Evolutionary conservation across 148 eudicot species (phyloP).

Genomic region (Rhododendron mucronatum): DNA sequence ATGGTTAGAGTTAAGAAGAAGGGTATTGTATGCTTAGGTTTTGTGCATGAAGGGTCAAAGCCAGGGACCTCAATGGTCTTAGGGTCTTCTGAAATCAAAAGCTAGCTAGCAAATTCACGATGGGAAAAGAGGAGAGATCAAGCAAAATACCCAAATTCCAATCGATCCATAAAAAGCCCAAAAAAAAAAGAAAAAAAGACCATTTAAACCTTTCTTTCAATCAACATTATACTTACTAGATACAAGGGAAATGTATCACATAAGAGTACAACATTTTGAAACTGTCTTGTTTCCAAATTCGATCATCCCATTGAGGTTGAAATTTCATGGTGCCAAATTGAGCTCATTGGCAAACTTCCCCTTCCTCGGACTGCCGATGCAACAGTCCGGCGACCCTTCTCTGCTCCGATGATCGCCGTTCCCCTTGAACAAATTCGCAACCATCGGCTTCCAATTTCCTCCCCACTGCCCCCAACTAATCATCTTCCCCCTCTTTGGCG

Average conservation of each 20-base stretch:
- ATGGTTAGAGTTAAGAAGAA: too few relatives aligned
- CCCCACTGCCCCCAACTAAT: conserved; percentile 16
- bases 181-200: background rate
- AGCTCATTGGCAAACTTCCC: background rate
- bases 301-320: background rate
- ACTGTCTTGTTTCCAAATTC: background rate
- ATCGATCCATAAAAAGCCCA: background rate
- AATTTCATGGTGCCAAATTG: background rate
- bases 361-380: background rate
- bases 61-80: background rate
- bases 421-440: conserved; percentile 5
- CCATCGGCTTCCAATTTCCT: conserved; percentile 17
- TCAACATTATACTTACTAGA: background rate
- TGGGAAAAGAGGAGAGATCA: background rate
- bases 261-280: background rate
- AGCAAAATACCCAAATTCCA: background rate
- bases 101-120: background rate
- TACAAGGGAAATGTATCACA: background rate
- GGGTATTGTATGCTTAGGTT: background rate
- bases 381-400: background rate
- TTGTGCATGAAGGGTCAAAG: background rate
- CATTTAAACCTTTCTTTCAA: background rate
- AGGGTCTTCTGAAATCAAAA: background rate
- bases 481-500: background rate
- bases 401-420: background rate